A percentile compares a stretch with the other conserved stretches of the same genome.
Evolutionary conservation across 192 early-diverging fungal species (phyloP).

Genomic region (Coemansia sp.): DNA sequence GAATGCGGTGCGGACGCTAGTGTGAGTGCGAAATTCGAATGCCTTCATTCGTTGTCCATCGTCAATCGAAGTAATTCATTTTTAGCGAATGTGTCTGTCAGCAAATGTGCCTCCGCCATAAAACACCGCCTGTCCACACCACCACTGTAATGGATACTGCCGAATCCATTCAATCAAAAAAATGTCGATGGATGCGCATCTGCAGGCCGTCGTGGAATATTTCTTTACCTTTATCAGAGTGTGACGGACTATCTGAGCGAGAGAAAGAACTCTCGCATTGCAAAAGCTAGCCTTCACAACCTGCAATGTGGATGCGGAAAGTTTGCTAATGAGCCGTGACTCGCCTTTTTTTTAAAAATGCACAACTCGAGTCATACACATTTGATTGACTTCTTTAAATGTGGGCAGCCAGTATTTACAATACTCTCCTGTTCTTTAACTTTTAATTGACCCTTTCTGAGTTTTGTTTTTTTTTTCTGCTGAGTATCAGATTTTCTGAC

Average conservation of each 20-base stretch:
- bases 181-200: slow-evolving; percentile 18
- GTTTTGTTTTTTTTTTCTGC: neutral
- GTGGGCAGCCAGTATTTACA: neutral
- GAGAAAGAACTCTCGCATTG: neutral
- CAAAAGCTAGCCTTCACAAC: neutral
- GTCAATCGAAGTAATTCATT: neutral
- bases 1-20: neutral
- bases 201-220: neutral
- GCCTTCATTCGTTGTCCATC: neutral
- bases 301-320: neutral
- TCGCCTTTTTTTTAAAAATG: neutral
- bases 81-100: neutral
- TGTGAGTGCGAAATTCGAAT: neutral
- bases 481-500: neutral
- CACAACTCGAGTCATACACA: neutral
- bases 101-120: neutral
- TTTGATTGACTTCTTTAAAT: neutral
- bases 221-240: slow-evolving; percentile 12
- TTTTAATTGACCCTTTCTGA: neutral
- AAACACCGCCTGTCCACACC: neutral
- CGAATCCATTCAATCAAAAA: neutral
- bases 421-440: neutral
- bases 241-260: neutral
- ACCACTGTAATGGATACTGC: slow-evolving; percentile 2
- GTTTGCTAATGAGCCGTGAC: neutral